Evolutionary conservation across 2,329 filamentous ascomycete genomes (phyloP).

Genomic region (Fusarium heterosporum): DNA sequence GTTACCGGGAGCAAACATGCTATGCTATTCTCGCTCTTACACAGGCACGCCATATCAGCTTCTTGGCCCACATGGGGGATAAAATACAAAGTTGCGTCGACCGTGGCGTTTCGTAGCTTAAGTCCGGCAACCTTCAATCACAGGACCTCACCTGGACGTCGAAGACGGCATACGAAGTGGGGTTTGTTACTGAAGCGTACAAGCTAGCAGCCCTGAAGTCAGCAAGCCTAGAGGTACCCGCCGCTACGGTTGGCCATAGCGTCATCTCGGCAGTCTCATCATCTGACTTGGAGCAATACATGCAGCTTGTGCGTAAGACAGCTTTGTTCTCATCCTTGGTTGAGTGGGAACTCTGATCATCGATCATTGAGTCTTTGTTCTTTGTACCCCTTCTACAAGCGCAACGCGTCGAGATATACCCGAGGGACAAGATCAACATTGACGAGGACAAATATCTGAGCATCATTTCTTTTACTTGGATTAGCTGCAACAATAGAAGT

Average conservation of each 20-base stretch:
- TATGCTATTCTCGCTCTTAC: background rate
- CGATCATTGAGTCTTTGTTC: background rate
- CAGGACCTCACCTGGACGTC: background rate
- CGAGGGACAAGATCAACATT: background rate
- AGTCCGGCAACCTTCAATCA: rapidly evolving
- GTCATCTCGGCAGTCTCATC: background rate
- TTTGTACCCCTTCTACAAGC: background rate
- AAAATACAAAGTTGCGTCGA: background rate
- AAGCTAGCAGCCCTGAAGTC: background rate
- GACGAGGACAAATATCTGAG: background rate
- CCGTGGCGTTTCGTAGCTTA: background rate
- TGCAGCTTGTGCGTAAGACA: background rate
- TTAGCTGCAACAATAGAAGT: constrained; percentile 1
- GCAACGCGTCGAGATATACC: background rate
- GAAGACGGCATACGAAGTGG: constrained; percentile 2
- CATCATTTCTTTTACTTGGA: constrained; percentile 2
- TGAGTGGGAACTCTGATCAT: background rate
- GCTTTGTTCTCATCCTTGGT: background rate
- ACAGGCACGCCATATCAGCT: background rate
- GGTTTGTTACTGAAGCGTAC: constrained; percentile 3
- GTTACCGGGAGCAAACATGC: background rate
- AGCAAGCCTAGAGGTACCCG: rapidly evolving
- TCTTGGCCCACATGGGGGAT: background rate
- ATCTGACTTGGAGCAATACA: background rate
- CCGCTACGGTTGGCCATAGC: background rate